Evolutionary conservation across 164 flowering plant species (phyloP), one percentile per base, ranked within the genome.

Genomic region (Magnolia sinica): DNA sequence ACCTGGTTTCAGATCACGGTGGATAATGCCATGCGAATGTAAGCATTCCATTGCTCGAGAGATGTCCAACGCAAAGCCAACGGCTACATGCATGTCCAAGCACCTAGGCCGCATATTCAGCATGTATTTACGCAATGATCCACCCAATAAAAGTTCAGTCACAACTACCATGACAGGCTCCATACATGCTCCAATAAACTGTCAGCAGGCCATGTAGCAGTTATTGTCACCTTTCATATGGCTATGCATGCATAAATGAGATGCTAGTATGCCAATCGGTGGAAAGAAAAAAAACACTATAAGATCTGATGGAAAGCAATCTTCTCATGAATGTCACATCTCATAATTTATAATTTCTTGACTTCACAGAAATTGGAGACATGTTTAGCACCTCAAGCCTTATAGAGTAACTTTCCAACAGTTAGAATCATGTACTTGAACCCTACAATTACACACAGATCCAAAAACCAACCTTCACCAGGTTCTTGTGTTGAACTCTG

Each of bases 131-230:
- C 97, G 92, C 80, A 95, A 82, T 49, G 99, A 87, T 68, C 99
- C 98, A 8, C 99, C 99, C 70, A 77, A 70, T 51, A 95, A 82
- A 78, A 95, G 91, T 87, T 95, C 99, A 22, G 98, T 95, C 45
- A 95, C 93, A 31, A 95, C 88, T 78, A 93, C 94, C 97, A 90
- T 88, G 50, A 85, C 85, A 11, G 99, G 99, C 61, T 90, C 96
- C 68, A 85, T 87, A 78, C 94, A 87, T n/a, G 95, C 98, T 61
- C 99, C 99, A 77, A 95, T 89, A 74, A 95, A 93, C 99, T 93
- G 88, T 80, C 52, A 52, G 71, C 19, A 77, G 58, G 45, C 45
- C 45, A 37, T 37, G 45, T 37, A 37, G 45, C 45, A 37, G 45
- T 37, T 37, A 37, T 4, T 37, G 4, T 4, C 45, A 37, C 45